phyloP scores from a whole-genome alignment of 805 yeast species.

The Cyberlindnera japonica region DNA sequence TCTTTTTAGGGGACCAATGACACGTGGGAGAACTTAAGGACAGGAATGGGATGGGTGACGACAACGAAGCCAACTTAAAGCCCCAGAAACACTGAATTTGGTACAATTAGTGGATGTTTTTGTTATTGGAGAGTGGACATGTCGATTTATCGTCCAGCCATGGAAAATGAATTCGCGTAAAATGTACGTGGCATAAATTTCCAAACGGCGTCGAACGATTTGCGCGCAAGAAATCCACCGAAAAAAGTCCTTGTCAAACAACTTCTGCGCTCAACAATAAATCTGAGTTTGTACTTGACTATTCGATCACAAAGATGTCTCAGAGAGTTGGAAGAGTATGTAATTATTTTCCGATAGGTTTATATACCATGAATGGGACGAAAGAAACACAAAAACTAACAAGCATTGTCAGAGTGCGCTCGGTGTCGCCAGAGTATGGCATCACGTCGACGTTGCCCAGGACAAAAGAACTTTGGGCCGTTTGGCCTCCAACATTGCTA shows the following conservation, averaged over 20 bases:
- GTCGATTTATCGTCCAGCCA: slow-evolving; percentile 1
- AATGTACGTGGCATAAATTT: not conserved
- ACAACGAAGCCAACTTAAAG: no score
- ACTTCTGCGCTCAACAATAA: not conserved
- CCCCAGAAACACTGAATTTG: no score
- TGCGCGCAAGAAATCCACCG: no score
- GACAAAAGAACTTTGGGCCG: slow-evolving; percentile 89
- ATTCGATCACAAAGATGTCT: slow-evolving; percentile 18
- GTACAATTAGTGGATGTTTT: not conserved
- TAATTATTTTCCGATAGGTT: not conserved
- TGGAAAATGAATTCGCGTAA: not conserved
- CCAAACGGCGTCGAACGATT: no score
- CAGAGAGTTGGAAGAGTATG: slow-evolving; percentile 29
- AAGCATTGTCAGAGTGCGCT: slow-evolving; percentile 43
- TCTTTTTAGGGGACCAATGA: no score
- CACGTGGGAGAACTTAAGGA: no score
- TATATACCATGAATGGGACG: no score
- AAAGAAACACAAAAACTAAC: not conserved
- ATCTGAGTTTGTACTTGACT: no score
- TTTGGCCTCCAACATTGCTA: slow-evolving; percentile 83
- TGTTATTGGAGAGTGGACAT: not conserved
- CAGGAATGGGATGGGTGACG: no score
- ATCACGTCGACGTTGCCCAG: slow-evolving; percentile 84
- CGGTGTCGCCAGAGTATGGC: slow-evolving; percentile 89
- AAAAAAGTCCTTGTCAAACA: no score